Conservation (phyloP, 2,329 filamentous ascomycete genomes). For the Rosellinia necatrix region DNA sequence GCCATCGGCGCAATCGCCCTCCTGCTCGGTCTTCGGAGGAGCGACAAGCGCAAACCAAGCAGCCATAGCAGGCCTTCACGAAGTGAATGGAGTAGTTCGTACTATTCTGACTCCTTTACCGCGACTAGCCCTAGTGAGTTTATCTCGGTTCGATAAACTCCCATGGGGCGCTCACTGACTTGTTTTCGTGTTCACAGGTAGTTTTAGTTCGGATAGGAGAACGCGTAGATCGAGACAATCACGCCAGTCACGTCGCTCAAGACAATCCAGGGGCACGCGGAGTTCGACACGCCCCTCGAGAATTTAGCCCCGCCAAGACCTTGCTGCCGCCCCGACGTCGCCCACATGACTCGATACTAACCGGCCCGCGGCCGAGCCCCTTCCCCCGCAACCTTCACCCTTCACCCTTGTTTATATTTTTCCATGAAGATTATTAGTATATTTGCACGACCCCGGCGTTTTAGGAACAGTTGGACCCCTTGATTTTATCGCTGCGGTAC, state of each 20-base stretch:
- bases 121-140: conserved; percentile 58
- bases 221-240: conserved; percentile 42
- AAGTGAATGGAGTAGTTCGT: conserved; percentile 55
- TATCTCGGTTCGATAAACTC: conserved; percentile 33
- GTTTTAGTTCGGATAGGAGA: conserved; percentile 52
- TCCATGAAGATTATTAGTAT: conserved; percentile 22
- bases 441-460: conserved; percentile 37
- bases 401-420: conserved; percentile 27
- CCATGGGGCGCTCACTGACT: conserved; percentile 35
- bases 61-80: conserved; percentile 46
- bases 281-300: conserved; percentile 33
- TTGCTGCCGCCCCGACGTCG: no score
- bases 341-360: not conserved
- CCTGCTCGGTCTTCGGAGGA: conserved; percentile 57
- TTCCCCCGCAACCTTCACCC: not conserved
- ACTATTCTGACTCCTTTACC: conserved; percentile 60
- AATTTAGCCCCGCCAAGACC: not conserved
- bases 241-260: conserved; percentile 34
- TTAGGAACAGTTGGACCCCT: conserved; percentile 20
- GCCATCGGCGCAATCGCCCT: conserved; percentile 57
- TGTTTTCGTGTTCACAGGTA: conserved; percentile 44
- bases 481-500: conserved; percentile 14
- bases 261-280: conserved; percentile 37
- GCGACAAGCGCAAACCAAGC: conserved; percentile 51
- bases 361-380: not conserved